Percentiles rank a stretch among this genome's conserved stretches.
phyloP scores from a whole-genome alignment of 2,329 filamentous ascomycete genomes.

The Echinosphaeria canescens region DNA sequence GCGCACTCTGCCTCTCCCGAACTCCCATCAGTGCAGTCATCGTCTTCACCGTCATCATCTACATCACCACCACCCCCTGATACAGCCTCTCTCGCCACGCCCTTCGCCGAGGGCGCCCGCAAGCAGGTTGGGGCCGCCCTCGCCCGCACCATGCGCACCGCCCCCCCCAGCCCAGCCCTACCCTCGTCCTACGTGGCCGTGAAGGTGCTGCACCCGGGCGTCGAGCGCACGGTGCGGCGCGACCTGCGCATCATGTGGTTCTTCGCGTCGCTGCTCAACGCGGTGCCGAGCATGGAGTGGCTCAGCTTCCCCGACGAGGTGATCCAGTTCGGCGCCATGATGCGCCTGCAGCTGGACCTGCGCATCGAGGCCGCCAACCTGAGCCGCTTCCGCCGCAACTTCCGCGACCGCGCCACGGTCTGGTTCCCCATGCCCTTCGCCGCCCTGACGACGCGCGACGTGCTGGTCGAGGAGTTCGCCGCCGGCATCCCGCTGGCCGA shows the following conservation, averaged over 20 bases:
- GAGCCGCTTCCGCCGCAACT: conserved; percentile 71
- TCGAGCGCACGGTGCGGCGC: conserved; percentile 75
- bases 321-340: conserved; percentile 90
- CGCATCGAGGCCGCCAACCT: conserved; percentile 89
- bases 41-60: no score
- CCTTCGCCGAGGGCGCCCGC: conserved; percentile 34
- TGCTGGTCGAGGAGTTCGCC: conserved; percentile 88
- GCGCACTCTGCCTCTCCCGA: no score
- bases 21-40: no score
- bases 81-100: no score
- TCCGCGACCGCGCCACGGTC: conserved; percentile 74
- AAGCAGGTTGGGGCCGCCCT: conserved; percentile 71
- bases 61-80: no score
- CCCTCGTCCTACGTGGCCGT: conserved; percentile 74
- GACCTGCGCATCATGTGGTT: conserved; percentile 88
- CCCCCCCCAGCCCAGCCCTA: no score
- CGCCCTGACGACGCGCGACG: conserved; percentile 79
- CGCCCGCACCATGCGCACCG: conserved; percentile 66
- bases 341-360: conserved; percentile 89
- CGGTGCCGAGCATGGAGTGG: conserved; percentile 91
- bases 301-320: conserved; percentile 91
- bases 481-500: conserved; percentile 81
- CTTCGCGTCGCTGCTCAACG: conserved; percentile 68
- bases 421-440: conserved; percentile 93
- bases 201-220: conserved; percentile 84